Conservation (phyloP, 495 filamentous ascomycete species). For the Achaetomiella virescens region DNA sequence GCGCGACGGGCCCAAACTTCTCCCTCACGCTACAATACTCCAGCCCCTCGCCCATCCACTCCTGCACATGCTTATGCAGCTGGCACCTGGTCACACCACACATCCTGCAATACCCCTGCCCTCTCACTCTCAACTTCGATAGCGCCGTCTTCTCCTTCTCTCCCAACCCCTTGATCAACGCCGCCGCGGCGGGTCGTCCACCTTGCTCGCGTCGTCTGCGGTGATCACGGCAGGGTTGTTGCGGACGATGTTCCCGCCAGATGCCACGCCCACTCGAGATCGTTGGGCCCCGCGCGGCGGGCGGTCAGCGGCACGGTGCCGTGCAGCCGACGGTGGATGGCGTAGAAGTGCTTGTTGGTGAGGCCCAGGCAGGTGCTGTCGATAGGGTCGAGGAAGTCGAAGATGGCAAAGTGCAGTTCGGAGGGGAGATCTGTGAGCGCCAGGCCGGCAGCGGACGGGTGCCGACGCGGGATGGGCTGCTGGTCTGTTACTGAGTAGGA, state of each 20-base stretch:
- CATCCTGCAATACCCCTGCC: slow-evolving; percentile 45
- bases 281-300: slow-evolving; percentile 47
- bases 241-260: slow-evolving; percentile 33
- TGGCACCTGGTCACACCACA: slow-evolving; percentile 49
- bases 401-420: slow-evolving; percentile 52
- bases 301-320: slow-evolving; percentile 44
- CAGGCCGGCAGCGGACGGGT: slow-evolving; percentile 26
- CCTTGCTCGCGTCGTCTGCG: not conserved
- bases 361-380: slow-evolving; percentile 51
- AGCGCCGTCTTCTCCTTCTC: slow-evolving; percentile 32
- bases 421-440: slow-evolving; percentile 46
- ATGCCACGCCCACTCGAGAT: slow-evolving; percentile 51
- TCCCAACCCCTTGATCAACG: not conserved
- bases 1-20: slow-evolving; percentile 42
- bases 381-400: slow-evolving; percentile 49
- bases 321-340: slow-evolving; percentile 45
- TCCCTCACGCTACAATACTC: slow-evolving; percentile 48
- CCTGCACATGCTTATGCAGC: slow-evolving; percentile 47
- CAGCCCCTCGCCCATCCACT: slow-evolving; percentile 42
- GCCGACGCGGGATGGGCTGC: slow-evolving; percentile 38
- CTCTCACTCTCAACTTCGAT: slow-evolving; percentile 35
- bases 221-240: not conserved
- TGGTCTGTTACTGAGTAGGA: slow-evolving; percentile 47
- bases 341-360: slow-evolving; percentile 45
- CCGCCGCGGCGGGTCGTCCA: not conserved